Conservation (phyloP, 192 early-diverging fungal genomes). For the Podochytrium sp. region DNA sequence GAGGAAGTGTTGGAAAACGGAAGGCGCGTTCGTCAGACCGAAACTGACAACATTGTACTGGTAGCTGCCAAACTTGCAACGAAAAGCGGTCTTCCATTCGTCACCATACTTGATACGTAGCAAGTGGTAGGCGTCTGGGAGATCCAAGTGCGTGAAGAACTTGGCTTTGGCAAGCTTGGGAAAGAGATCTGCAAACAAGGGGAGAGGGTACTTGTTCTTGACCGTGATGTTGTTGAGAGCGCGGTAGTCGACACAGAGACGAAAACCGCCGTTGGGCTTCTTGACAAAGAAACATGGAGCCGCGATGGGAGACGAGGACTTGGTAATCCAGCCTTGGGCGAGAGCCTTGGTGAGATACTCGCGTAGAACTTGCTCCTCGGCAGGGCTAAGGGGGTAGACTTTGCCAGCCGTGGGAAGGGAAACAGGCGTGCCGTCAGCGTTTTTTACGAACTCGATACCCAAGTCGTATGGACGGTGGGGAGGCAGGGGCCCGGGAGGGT, state of each 20-base stretch:
- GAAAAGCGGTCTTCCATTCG: slow-evolving; percentile 29
- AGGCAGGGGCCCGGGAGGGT: background rate
- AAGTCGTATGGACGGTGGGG: slow-evolving; percentile 16
- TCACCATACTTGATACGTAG: slow-evolving; percentile 10
- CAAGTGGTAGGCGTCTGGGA: slow-evolving; percentile 21
- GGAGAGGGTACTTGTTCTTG: slow-evolving; percentile 45
- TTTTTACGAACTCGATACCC: background rate
- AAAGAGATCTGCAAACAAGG: slow-evolving; percentile 41
- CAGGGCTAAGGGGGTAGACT: slow-evolving; percentile 14
- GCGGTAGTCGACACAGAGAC: slow-evolving; percentile 49
- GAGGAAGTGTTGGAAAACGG: slow-evolving; percentile 58
- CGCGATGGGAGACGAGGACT: slow-evolving; percentile 27
- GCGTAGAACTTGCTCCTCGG: slow-evolving; percentile 7
- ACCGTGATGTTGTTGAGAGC: slow-evolving; percentile 43
- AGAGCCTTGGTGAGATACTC: slow-evolving; percentile 36
- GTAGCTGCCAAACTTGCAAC: slow-evolving; percentile 24
- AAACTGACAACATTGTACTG: slow-evolving; percentile 22
- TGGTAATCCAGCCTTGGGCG: slow-evolving; percentile 26
- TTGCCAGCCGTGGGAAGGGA: slow-evolving; percentile 10
- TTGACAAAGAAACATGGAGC: slow-evolving; percentile 43
- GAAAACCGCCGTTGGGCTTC: slow-evolving; percentile 43
- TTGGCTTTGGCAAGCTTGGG: slow-evolving; percentile 15
- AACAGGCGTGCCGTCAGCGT: background rate
- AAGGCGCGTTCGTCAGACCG: slow-evolving; percentile 42
- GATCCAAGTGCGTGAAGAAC: slow-evolving; percentile 35